Evolutionary conservation across 2,329 filamentous ascomycete genomes (phyloP), one percentile per base, ranked within the genome.

Genomic region (Sporothrix variecibatus): DNA sequence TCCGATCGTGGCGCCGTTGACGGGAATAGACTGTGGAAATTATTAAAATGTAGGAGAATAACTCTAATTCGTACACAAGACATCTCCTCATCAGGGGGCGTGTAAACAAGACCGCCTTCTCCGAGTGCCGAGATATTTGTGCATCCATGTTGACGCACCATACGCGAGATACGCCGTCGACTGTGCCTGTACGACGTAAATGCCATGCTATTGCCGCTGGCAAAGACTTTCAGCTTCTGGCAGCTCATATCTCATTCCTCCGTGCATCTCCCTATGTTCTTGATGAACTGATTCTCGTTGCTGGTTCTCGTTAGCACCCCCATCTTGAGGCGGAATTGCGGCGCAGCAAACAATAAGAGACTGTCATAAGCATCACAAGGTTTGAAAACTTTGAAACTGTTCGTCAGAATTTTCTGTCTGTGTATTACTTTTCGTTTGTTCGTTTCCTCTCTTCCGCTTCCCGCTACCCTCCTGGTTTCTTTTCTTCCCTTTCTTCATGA

Each of bases 311-410:
- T 34, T 34, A 28, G 34, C 12, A 23, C n/a, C 60, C 34, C 60
- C 20, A 23, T 65, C 43, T 20, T 26, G 38, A 65, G 38, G 60
- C 60, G 12, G 60, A 65, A n/a, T n/a, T 65, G 34, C 60, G 60
- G 60, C 60, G n/a, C 60, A 65, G 60, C 34, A 65, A 23, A 26
- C n/a, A 65, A 65, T 43, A 65, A 65, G 20, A 43, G 60, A n/a
- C 20, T 15, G 20, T 26, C n/a, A 26, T 43, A 65, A 65, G 34
- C 60, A 65, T 65, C 60, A 65, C 34, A 43, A 65, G 60, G 17
- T 65, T 65, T 38, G 34, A 40, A 65, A 65, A 65, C 20, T 26
- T 65, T 26, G n/a, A 26, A 26, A 15, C n/a, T 40, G 34, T 43
- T 43, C 3, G 34, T 65, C 38, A 7, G 31, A 3, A 15, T 8